Evolutionary conservation across 2,329 filamentous ascomycete genomes (phyloP).

Genomic region (Phialophora chinensis): DNA sequence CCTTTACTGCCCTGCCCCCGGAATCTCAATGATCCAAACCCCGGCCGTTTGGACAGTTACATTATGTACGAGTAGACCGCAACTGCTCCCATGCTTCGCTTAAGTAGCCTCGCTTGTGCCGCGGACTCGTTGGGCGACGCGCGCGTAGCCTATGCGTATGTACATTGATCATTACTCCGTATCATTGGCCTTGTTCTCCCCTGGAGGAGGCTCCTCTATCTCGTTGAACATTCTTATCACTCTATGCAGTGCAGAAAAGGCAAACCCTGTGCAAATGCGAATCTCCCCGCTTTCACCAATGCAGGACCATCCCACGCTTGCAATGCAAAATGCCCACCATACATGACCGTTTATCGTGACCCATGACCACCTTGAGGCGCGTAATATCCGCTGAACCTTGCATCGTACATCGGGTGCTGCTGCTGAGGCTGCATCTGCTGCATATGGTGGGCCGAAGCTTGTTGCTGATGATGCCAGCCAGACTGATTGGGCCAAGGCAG

Average conservation of each 20-base stretch:
- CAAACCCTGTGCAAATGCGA: constrained; percentile 4
- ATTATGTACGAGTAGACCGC: background rate
- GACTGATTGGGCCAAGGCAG: constrained; percentile 17
- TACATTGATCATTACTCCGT: background rate
- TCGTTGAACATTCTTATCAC: constrained; percentile 2
- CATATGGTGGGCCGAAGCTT: constrained; percentile 4
- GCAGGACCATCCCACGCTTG: constrained; percentile 18
- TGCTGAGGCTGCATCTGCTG: constrained; percentile 23
- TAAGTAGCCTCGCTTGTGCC: background rate
- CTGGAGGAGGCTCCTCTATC: constrained; percentile 3
- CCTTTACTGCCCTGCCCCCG: too few species aligned
- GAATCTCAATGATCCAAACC: background rate
- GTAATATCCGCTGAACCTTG: constrained; percentile 22
- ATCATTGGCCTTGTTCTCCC: background rate
- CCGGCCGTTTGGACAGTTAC: background rate
- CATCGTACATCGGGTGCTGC: constrained; percentile 18
- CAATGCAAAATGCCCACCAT: constrained; percentile 15
- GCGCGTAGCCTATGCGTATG: background rate
- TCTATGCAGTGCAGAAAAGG: constrained; percentile 8
- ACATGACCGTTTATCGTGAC: constrained; percentile 1
- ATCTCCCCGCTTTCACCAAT: background rate
- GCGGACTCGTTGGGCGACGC: background rate
- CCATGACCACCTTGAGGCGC: constrained; percentile 1
- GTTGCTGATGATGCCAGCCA: constrained; percentile 17
- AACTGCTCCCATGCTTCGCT: background rate